Base-by-base conservation (phyloP, 1,284 basidiomycete genomes). In the Irpex rosettiformis region DNA sequence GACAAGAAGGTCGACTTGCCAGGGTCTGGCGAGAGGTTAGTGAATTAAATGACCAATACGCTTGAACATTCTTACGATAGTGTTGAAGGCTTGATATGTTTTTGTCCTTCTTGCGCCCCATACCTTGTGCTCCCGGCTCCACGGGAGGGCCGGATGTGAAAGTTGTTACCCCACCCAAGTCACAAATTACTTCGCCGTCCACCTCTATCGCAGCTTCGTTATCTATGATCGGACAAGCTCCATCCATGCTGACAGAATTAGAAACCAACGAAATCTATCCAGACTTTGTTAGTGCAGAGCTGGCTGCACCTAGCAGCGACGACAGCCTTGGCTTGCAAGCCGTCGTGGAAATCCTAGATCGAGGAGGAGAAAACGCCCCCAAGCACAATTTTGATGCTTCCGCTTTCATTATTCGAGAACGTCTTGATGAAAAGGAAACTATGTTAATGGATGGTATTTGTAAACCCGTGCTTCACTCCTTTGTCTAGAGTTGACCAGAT, bases 401-500 rank as follows among this genome's bases (percentile, higher is more conserved):
- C 58, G 69, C 71, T 18, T 66, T 77, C 52, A 80, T 88, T 27
- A 66, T 84, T 62, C 73, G 78, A 33, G 86, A 87, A 61, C 76
- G 70, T 57, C 62, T 88, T 8, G 80, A 84, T 55, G 80, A 81
- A 30, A 79, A 79, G 55, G 75, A 77, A 27, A 69, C 73, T 33
- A 65, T 79, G 60, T 66, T 83, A 29, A 84, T 85, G 80, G 77
- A 82, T 49, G 78, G 84, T 84, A 61, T 58, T 68, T 54, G 8
- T 37, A 18, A 8, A 29, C 18, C 16, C n/a, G 16, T 33, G 27
- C 13, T 37, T 45, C 42, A 21, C 42, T 45, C 13, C 21, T 22
- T 16, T 37, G 42, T 24, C 25, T 11, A 11, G 1, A 18, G 3
- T 42, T 45, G 4, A 45, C 13, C 16, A 27, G 11, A 5, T 51